Conservation (phyloP, 2,329 filamentous ascomycete genomes). For the Hymenoscyphus scutula region DNA sequence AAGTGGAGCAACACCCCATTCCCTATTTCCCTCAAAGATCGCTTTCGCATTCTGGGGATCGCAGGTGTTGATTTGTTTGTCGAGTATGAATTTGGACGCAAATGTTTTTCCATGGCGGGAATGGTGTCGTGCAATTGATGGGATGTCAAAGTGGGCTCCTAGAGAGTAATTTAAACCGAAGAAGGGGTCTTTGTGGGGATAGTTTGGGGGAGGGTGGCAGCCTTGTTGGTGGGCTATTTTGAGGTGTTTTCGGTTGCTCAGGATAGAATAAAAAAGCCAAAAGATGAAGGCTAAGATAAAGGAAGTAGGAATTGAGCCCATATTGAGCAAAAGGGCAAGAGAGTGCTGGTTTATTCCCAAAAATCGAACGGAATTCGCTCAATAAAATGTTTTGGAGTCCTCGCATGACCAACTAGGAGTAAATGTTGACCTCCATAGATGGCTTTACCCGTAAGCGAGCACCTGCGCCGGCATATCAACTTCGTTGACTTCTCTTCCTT, state of each 20-base stretch:
- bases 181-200: not conserved
- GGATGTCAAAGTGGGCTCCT: slow-evolving; percentile 2
- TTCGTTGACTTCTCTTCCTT: too few relatives aligned
- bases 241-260: not conserved
- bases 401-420: too few relatives aligned
- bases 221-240: not conserved
- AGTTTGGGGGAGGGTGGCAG: not conserved
- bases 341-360: too few relatives aligned
- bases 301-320: not conserved
- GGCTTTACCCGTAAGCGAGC: too few relatives aligned
- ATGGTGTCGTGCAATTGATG: not conserved
- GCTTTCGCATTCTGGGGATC: not conserved
- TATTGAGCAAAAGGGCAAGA: not conserved
- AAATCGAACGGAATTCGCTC: too few relatives aligned
- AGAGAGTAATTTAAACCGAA: not conserved
- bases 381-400: too few relatives aligned
- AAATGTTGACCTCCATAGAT: too few relatives aligned
- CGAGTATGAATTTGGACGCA: not conserved
- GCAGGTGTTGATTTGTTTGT: not conserved
- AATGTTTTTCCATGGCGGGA: not conserved
- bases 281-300: not conserved
- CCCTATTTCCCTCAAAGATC: not conserved
- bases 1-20: slow-evolving; percentile 2
- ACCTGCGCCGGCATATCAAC: too few relatives aligned
- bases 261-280: not conserved